Base-by-base conservation (phyloP, 495 filamentous ascomycete genomes). In the Neurospora terricola region DNA sequence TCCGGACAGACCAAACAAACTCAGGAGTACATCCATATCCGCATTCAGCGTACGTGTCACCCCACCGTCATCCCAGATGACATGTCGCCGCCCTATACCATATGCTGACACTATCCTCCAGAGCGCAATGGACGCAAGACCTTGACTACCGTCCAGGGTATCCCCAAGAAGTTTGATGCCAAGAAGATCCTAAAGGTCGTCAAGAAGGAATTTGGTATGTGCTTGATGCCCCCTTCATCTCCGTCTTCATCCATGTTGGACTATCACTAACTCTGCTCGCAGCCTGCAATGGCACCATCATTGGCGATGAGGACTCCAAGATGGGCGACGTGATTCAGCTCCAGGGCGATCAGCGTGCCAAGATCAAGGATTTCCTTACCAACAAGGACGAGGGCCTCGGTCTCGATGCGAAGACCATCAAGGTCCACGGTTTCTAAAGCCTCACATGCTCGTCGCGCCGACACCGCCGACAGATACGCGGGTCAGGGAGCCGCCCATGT, bases 81-180 rank as follows among this genome's bases (percentile, higher is more conserved):
- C 68, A 16, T 21, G 69, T 76, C 75, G 37, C 77, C 73, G 68
- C 27, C 72, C 73, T 59, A 75, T 54, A 11, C 39, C 14, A 11
- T 14, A 27, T 39, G 2, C 18, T 70, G 73, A 66, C 54, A 18
- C 54, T 36, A 18, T 16, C 54, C 5, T 14, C 0, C 82, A 98
- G 96, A 98, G 90, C 96, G 96, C 86, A 99, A 98, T 98, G 96
- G 96, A 91, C 96, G 96, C 84, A 99, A 99, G 90, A 98, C 96
- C 85, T 90, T 99, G 93, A 99, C 96, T 76, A 99, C 96, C 77
- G 94, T 98, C 77, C 94, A 98, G 88, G 96, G 96, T 84, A 90
- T 99, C 75, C 94, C 96, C 72, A 94, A 94, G 88, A 97, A 97
- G 82, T 98, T 97, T 82, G 95, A 97, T 85, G 94, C 94, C 85